Percentiles rank a stretch among this genome's conserved stretches.
phyloP scores from a whole-genome alignment of 2,329 filamentous ascomycete species.

The Xylariomycetidae sp. region DNA sequence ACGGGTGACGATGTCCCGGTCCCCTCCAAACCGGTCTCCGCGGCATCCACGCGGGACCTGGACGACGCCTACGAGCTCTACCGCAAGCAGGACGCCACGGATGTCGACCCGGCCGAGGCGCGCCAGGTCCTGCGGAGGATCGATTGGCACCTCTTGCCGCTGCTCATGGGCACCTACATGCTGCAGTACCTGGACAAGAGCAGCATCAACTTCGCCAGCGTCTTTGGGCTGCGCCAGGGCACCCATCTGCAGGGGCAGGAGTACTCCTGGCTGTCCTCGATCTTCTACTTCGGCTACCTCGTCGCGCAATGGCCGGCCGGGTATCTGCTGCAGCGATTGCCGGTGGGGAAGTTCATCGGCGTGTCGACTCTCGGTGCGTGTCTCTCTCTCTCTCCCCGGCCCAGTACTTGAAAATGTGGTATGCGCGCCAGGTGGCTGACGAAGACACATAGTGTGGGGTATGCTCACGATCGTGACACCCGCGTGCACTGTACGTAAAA shows the following conservation, averaged over 20 bases:
- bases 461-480: conserved; percentile 22
- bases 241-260: conserved; percentile 44
- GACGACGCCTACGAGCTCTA: conserved; percentile 32
- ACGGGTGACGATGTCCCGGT: too few species aligned
- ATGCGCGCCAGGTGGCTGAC: not conserved
- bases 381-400: not conserved
- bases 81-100: conserved; percentile 19
- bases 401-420: not conserved
- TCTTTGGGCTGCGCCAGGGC: conserved; percentile 43
- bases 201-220: conserved; percentile 45
- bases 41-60: conserved; percentile 22
- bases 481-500: conserved; percentile 20
- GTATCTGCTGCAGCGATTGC: conserved; percentile 21
- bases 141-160: conserved; percentile 25
- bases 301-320: conserved; percentile 23
- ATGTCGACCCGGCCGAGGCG: conserved; percentile 22
- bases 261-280: conserved; percentile 44
- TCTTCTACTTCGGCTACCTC: conserved; percentile 26
- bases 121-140: conserved; percentile 25
- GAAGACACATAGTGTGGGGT: conserved; percentile 18
- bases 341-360: conserved; percentile 22
- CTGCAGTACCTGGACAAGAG: conserved; percentile 34
- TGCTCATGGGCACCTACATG: conserved; percentile 28
- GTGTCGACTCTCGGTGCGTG: conserved; percentile 14
- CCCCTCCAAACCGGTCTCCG: too few species aligned